Evolutionary conservation across 1,139 yeast species (phyloP), one percentile per base, ranked within the genome.

Genomic region (Suhomyces ambrosiae): DNA sequence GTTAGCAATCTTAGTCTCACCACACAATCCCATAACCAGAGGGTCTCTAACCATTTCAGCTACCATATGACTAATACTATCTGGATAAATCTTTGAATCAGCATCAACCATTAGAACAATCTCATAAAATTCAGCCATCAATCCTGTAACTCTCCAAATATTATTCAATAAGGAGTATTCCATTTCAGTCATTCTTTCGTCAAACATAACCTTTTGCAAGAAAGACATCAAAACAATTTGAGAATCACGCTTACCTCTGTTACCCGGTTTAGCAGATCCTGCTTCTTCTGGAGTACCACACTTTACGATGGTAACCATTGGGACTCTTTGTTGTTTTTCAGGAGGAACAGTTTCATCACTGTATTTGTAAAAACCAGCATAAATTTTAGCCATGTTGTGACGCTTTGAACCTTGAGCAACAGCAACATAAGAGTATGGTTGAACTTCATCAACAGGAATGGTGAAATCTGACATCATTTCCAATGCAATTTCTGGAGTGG

Each of bases 221-320:
- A 90, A 90, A 1, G 92, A 80, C 98, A 92, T 92, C 53, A 92
- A 70, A 45, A 92, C 84, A 45, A 92, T 83, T 63, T 92, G 98
- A 16, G 97, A 88, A 63, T 92, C 98, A 66, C 98, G 86, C 62
- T 92, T 92, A 65, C 98, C 98, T 71, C 98, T 82, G 62, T 92
- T 92, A 53, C 98, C 98, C 9, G 97, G 97, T 56, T 92, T 92
- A n/a, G 94, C 74, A 5, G 82, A 67, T 14, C 67, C 63, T 13
- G 80, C 82, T 60, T 92, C 98, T 24, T 78, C 84, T 5, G 92
- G 89, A 0, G 96, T 86, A 46, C 98, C 98, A 63, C 96, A 88
- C 61, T 92, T 92, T 30, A 88, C 96, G 52, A 92, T 71, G 17
- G 84, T 70, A 18, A 92, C 58, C 54, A 92, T 73, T 1, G 98